A percentile compares a stretch with the other conserved stretches of the same genome.
These are phyloP conservation scores for Peronospora tabacina DNA, from an alignment of 352 stramenopile genomes.

Conservation along the genomic window DNA sequence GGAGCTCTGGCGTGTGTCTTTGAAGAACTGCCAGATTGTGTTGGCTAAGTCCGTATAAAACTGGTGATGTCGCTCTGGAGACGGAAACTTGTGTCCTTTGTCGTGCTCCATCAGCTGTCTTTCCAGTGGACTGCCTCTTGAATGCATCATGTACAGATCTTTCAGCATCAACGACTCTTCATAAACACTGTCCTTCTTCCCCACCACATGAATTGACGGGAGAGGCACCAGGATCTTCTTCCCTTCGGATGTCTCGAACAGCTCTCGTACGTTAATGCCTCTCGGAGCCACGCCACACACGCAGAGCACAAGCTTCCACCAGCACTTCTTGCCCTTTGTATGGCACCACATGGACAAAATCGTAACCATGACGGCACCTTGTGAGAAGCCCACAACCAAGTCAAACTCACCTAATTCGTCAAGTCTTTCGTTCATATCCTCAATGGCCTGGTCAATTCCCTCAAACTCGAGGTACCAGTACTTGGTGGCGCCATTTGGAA, in stretches of 20 bases:
- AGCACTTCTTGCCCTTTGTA: constrained; percentile 30
- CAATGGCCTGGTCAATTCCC: constrained; percentile 24
- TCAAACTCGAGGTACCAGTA: neutral
- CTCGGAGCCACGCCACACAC: constrained; percentile 34
- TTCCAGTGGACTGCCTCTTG: constrained; percentile 27
- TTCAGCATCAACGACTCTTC: constrained; percentile 33
- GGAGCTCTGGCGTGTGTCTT: constrained; percentile 26
- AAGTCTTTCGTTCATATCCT: constrained; percentile 55
- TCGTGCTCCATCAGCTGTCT: constrained; percentile 40
- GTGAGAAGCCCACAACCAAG: constrained; percentile 69
- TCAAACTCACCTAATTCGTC: constrained; percentile 59
- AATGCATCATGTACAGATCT: constrained; percentile 37
- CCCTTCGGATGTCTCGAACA: constrained; percentile 40
- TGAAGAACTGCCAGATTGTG: constrained; percentile 43
- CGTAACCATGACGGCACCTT: constrained; percentile 62
- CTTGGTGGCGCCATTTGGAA: neutral
- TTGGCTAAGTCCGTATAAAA: constrained; percentile 38
- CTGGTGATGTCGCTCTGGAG: constrained; percentile 34
- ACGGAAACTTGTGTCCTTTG: constrained; percentile 63
- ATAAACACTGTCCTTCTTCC: constrained; percentile 44
- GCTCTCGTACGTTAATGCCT: constrained; percentile 31
- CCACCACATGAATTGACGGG: constrained; percentile 52
- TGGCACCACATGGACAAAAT: constrained; percentile 54
- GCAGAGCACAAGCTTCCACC: constrained; percentile 51
- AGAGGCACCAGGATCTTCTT: constrained; percentile 35